phyloP scores from a whole-genome alignment of 1,284 basidiomycete genomes.

The Omphalotus olearius region DNA sequence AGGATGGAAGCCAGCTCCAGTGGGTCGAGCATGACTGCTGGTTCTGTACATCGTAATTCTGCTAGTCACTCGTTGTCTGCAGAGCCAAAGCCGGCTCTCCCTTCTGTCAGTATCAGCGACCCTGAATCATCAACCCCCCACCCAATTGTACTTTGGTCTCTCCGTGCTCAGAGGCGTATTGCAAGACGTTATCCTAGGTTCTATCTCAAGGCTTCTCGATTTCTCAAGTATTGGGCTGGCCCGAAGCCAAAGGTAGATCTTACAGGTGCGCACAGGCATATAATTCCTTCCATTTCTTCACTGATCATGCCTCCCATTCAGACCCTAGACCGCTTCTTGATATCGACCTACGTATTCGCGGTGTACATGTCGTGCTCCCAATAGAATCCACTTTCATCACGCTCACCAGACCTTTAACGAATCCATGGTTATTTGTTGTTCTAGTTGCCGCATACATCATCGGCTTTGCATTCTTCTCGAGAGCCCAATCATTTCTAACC shows the following conservation, averaged over 20 bases:
- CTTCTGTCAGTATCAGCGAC: slow-evolving; percentile 1
- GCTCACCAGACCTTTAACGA: slow-evolving; percentile 46
- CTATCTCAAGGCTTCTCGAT: slow-evolving; percentile 8
- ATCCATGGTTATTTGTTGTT: slow-evolving; percentile 49
- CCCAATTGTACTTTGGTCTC: slow-evolving; percentile 8
- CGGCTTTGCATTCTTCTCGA: slow-evolving; percentile 65
- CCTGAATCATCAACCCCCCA: slow-evolving; percentile 3
- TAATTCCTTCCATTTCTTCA: not conserved
- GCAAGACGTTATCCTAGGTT: slow-evolving; percentile 14
- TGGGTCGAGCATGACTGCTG: slow-evolving; percentile 2
- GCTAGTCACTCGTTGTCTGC: slow-evolving; percentile 2
- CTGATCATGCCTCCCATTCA: slow-evolving; percentile 23
- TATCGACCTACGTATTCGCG: slow-evolving; percentile 37
- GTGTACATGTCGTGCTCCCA: slow-evolving; percentile 34
- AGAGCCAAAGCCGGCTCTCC: not conserved
- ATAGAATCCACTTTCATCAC: slow-evolving; percentile 52
- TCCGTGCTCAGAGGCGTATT: slow-evolving; percentile 7
- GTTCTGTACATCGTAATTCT: not conserved
- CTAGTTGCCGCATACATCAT: slow-evolving; percentile 66
- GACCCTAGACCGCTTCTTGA: slow-evolving; percentile 54
- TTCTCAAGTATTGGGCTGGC: slow-evolving; percentile 44
- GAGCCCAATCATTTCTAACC: slow-evolving; percentile 68
- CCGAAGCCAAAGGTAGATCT: slow-evolving; percentile 58
- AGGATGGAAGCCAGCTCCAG: not conserved
- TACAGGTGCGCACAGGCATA: slow-evolving; percentile 32